These are phyloP conservation scores for Cyberlindnera petersonii DNA, from an alignment of 805 yeast genomes.

Conservation along the genomic window DNA sequence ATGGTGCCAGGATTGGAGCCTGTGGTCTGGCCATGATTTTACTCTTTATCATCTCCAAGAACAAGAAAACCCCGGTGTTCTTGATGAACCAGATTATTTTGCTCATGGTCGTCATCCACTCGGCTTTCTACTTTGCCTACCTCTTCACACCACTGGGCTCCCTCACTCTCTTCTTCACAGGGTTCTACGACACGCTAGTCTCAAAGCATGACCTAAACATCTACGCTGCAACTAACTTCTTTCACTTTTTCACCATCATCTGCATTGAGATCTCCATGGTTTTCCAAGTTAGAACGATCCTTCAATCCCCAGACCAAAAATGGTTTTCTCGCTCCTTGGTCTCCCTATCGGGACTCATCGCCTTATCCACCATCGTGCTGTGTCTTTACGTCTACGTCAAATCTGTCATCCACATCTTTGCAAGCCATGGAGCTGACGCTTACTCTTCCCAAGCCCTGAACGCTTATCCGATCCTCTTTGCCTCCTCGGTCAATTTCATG, in stretches of 20 bases:
- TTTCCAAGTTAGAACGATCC: conserved; percentile 69
- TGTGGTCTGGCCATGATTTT: conserved; percentile 43
- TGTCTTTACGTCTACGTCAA: conserved; percentile 51
- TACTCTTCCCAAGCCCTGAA: conserved; percentile 41
- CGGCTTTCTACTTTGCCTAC: conserved; percentile 55
- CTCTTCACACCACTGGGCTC: conserved; percentile 50
- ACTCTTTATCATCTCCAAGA: conserved; percentile 46
- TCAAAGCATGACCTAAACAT: conserved; percentile 38
- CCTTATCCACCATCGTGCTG: conserved; percentile 52
- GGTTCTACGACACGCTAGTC: conserved; percentile 37
- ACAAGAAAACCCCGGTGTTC: conserved; percentile 64
- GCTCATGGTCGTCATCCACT: conserved; percentile 51
- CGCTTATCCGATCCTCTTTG: conserved; percentile 59
- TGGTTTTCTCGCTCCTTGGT: conserved; percentile 39
- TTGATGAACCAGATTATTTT: conserved; percentile 65
- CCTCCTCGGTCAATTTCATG: conserved; percentile 62
- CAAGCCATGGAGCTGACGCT: conserved; percentile 19
- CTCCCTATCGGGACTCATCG: conserved; percentile 39
- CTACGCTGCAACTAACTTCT: conserved; percentile 57
- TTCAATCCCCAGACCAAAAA: conserved; percentile 50
- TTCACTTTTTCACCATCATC: conserved; percentile 56
- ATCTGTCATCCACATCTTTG: conserved; percentile 36
- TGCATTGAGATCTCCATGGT: conserved; percentile 63
- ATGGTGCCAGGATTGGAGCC: conserved; percentile 59
- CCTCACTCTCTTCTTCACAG: conserved; percentile 44